Evolutionary conservation across 2,329 filamentous ascomycete species (phyloP), one percentile per base, ranked within the genome.

Genomic region (Trichoderma guizhouense): DNA sequence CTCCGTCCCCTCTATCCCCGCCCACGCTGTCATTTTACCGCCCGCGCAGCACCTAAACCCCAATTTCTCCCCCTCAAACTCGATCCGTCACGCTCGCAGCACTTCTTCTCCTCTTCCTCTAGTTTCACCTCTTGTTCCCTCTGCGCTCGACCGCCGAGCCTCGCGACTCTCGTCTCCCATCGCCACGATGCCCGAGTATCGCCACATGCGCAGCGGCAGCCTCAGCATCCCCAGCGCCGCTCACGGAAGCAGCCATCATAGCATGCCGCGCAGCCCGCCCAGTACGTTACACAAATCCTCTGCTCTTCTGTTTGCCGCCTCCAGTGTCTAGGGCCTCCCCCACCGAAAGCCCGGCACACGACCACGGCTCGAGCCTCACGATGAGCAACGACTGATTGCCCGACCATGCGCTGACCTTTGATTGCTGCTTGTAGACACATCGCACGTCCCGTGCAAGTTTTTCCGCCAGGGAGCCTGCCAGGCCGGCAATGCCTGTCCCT

Each of bases 391-490:
- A 61, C n/a, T 32, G 43, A 66, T 34, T 55, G 55, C 34, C 26
- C 53, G 30, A 24, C 14, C 30, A 34, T 67, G 36, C 72, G 60
- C 71, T 74, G 70, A 72, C 69, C 60, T 71, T 58, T 64, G 34
- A 32, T 74, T 67, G 58, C 75, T 74, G 71, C 72, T 74, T 74
- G 73, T 75, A 98, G 95, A 97, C 82, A 97, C 96, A 21, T 92
- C 95, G 74, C 96, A 98, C 85, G 96, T 99, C 58, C 96, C 96
- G 51, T 99, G 96, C 92, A 98, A 98, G 87, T 99, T 99, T 92
- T 99, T 96, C 83, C 91, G 94, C 69, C 94, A 97, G 85, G 95
- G 95, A 81, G 91, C 94, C 78, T 99, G 96, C 82, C 95, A 98
- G 87, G 96, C 96, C 72, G 96, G 96, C 77, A 93, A 93, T 81